These are phyloP conservation scores for Capillidium heterosporum DNA, from an alignment of 371 early-diverging fungal species.

Conservation along the genomic window DNA sequence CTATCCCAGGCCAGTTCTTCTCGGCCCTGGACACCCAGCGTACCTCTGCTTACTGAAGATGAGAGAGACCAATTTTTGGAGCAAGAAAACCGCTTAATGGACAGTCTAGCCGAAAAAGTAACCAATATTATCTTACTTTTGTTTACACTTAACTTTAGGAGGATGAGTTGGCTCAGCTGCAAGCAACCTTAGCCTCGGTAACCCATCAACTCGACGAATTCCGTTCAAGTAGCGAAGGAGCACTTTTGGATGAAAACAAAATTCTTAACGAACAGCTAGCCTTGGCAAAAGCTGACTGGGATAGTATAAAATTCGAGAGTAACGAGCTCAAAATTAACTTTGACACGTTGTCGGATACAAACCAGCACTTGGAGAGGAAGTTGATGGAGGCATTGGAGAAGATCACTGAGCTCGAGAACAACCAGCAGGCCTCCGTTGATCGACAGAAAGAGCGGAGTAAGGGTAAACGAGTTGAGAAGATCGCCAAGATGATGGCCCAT, in stretches of 20 bases:
- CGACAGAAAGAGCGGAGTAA: constrained; percentile 25
- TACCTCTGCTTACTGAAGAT: constrained; percentile 61
- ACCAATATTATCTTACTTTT: constrained; percentile 33
- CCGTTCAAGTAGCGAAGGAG: constrained; percentile 65
- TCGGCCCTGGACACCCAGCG: constrained; percentile 56
- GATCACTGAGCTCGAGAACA: not conserved
- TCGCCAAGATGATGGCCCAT: constrained; percentile 72
- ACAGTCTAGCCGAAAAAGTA: constrained; percentile 77
- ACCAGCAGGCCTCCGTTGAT: constrained; percentile 18
- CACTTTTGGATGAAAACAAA: constrained; percentile 25
- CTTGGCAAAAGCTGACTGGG: constrained; percentile 46
- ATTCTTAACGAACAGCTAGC: constrained; percentile 41
- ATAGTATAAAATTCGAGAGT: constrained; percentile 61
- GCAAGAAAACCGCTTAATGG: constrained; percentile 84
- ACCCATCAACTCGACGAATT: constrained; percentile 87
- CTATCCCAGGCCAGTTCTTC: constrained; percentile 46
- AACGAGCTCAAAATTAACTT: constrained; percentile 43
- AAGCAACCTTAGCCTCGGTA: constrained; percentile 76
- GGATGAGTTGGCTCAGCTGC: constrained; percentile 8
- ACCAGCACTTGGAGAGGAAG: not conserved
- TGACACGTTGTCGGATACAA: constrained; percentile 44
- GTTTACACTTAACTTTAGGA: not conserved
- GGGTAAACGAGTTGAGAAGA: constrained; percentile 52
- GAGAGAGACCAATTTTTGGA: constrained; percentile 83
- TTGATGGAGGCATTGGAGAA: not conserved